A percentile compares a stretch with the other conserved stretches of the same genome.
Conservation (phyloP, 2,329 filamentous ascomycete species). For the Ascochyta viciae-villosae region DNA sequence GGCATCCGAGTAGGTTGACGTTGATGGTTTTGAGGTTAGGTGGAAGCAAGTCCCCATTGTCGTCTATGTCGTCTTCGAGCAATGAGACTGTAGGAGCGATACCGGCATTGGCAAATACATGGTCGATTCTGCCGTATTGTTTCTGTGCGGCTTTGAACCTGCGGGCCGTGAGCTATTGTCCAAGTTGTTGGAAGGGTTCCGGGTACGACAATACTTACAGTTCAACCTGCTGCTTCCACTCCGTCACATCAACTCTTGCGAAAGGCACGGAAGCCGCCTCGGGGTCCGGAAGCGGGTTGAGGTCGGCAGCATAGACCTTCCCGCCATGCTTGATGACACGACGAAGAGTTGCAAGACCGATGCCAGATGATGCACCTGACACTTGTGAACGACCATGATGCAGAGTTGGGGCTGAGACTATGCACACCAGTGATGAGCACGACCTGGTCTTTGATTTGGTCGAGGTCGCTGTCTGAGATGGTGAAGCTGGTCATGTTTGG, state of each 20-base stretch:
- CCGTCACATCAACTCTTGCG: conserved; percentile 42
- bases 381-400: background rate
- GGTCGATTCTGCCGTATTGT: conserved; percentile 52
- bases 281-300: conserved; percentile 52
- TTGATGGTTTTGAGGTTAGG: conserved; percentile 37
- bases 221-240: conserved; percentile 59
- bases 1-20: conserved; percentile 38
- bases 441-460: conserved; percentile 57
- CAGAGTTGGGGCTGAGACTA: background rate
- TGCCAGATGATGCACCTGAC: conserved; percentile 65
- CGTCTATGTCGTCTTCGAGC: conserved; percentile 40
- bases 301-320: conserved; percentile 62
- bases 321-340: conserved; percentile 62
- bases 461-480: conserved; percentile 56
- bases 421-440: conserved; percentile 60
- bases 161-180: background rate
- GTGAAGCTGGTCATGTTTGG: conserved; percentile 48
- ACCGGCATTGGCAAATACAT: conserved; percentile 53
- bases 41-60: conserved; percentile 36
- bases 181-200: background rate
- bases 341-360: conserved; percentile 63
- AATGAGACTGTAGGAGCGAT: conserved; percentile 26
- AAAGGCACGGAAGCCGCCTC: conserved; percentile 33
- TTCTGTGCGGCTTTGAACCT: conserved; percentile 58
- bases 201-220: conserved; percentile 31